Percentiles rank a stretch among this genome's conserved stretches.
These are phyloP conservation scores for Yarrowia bubula DNA, from an alignment of 805 yeast genomes.

Conservation along the genomic window DNA sequence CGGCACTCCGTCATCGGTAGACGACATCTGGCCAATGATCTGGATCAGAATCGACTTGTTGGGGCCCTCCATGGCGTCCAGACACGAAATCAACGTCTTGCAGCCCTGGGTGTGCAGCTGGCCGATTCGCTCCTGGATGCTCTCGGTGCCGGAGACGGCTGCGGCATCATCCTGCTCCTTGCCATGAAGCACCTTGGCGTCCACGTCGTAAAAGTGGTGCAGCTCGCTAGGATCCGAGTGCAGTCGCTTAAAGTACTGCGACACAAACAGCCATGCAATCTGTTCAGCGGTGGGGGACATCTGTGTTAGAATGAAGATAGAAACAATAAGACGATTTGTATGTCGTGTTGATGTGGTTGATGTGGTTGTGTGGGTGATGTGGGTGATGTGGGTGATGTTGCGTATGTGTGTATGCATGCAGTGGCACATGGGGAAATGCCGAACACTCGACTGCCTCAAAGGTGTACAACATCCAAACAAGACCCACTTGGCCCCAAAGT, in stretches of 20 bases:
- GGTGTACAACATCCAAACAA: background rate
- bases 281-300: conserved; percentile 29
- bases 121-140: conserved; percentile 37
- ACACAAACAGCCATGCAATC: conserved; percentile 45
- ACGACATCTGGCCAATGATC: conserved; percentile 44
- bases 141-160: conserved; percentile 37
- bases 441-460: no score
- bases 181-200: conserved; percentile 42
- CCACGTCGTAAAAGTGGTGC: conserved; percentile 40
- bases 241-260: conserved; percentile 42
- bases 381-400: background rate
- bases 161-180: conserved; percentile 40
- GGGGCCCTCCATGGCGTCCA: conserved; percentile 40
- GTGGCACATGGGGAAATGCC: no score
- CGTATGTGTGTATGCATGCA: no score
- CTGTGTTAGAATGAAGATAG: background rate
- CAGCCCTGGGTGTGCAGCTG: conserved; percentile 39
- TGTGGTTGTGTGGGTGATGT: no score
- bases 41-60: conserved; percentile 41
- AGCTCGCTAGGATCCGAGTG: conserved; percentile 38
- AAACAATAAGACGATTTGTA: no score
- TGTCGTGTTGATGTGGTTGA: background rate
- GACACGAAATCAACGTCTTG: conserved; percentile 41
- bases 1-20: conserved; percentile 35
- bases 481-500: no score